These are phyloP conservation scores for Themeda triandra DNA, from an alignment of 176 grass and related monocot species.

Conservation along the genomic window DNA sequence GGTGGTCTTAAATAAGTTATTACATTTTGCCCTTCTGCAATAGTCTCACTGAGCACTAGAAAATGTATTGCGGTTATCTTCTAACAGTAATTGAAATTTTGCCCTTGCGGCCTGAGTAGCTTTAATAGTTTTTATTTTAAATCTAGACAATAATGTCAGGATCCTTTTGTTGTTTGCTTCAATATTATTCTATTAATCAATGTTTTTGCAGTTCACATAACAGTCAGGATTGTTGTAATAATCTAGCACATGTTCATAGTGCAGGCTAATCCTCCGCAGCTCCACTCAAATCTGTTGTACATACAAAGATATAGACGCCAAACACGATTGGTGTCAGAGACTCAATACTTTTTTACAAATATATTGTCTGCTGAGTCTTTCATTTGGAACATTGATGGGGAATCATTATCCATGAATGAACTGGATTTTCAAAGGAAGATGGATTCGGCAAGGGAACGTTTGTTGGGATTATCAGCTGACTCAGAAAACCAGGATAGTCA, in stretches of 20 bases:
- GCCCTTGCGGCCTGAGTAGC: not conserved
- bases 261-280: slow-evolving; percentile 96
- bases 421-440: slow-evolving; percentile 88
- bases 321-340: slow-evolving; percentile 78
- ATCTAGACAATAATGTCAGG: slow-evolving; percentile 1
- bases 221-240: not conserved
- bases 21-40: not conserved
- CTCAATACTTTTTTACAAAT: slow-evolving; percentile 96
- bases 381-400: slow-evolving; percentile 90
- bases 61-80: not conserved
- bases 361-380: slow-evolving; percentile 96
- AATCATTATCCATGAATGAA: slow-evolving; percentile 87
- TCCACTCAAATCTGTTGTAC: slow-evolving; percentile 92
- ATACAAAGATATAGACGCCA: slow-evolving; percentile 87
- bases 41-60: not conserved
- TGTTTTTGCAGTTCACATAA: slow-evolving; percentile 1
- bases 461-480: slow-evolving; percentile 55
- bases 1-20: not conserved
- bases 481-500: slow-evolving; percentile 45
- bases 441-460: slow-evolving; percentile 62
- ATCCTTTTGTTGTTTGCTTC: slow-evolving; percentile 4
- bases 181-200: not conserved
- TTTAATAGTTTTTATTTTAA: not conserved
- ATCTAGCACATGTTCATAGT: slow-evolving; percentile 22
- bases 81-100: not conserved